Evolutionary conservation across 2,329 filamentous ascomycete species (phyloP), one percentile per base, ranked within the genome.

Genomic region (Nothopassalora personata): DNA sequence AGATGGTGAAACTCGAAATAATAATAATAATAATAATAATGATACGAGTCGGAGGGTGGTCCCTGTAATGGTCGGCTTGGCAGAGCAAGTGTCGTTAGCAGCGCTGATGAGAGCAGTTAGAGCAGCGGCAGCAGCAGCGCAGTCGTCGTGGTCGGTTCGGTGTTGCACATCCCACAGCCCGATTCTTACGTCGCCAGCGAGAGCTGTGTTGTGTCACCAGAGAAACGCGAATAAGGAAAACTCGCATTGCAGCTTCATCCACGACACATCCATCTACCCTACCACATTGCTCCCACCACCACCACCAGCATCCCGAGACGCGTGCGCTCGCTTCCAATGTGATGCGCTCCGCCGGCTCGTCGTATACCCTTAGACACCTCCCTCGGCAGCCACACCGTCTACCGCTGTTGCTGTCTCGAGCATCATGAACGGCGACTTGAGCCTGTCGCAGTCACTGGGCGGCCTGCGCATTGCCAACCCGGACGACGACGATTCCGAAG

Each of bases 391-490:
- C 56, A 56, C 55, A 58, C 54, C 52, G 55, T 49, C 39, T 60
- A 56, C 47, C 43, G 19, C 57, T 43, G 30, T 48, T 34, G 19
- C 57, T 43, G 30, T 48, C 18, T 11, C 23, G 49, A 49, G 51
- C 61, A 81, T 73, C 75, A 97, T 97, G 91, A 90, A 91, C 79
- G 90, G 90, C 76, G 91, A 96, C 80, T 79, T 96, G 74, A 96
- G 90, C 77, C 85, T 97, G 67, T 94, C 91, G 72, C 89, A 92
- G 79, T 90, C 91, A 71, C 83, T 97, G 71, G 94, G 94, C 71
- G 93, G 93, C 70, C 81, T 99, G 76, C 90, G 93, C 74, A 97
- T 99, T 75, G 93, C 94, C 70, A 99, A 97, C 75, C 93, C 93
- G 57, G 92, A 97, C 78, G 86, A 94, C 60, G 67, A 66, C 48